These are phyloP conservation scores for Lepiota venenata DNA, from an alignment of 768 basidiomycete genomes.

Conservation along the genomic window DNA sequence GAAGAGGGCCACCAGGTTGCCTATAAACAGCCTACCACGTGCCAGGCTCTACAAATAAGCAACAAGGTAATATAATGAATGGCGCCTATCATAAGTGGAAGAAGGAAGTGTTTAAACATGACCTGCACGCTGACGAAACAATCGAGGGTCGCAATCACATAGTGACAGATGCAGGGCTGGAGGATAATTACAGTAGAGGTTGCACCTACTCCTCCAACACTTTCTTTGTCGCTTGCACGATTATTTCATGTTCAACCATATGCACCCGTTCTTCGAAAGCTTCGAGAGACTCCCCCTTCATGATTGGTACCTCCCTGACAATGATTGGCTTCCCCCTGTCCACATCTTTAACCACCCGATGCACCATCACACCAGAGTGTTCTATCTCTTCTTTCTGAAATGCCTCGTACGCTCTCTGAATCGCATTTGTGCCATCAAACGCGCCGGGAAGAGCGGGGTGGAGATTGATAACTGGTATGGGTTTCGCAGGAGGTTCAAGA, in stretches of 20 bases:
- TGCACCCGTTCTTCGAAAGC: constrained; percentile 79
- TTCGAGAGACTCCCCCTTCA: constrained; percentile 67
- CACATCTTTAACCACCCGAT: constrained; percentile 89
- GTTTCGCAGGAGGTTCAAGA: constrained; percentile 27
- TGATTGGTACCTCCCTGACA: constrained; percentile 73
- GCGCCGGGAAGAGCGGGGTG: constrained; percentile 94
- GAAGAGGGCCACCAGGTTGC: too few relatives aligned
- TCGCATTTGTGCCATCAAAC: constrained; percentile 95
- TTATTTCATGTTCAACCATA: constrained; percentile 81
- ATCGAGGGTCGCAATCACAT: neutral
- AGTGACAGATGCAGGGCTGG: neutral
- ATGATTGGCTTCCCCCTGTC: constrained; percentile 89
- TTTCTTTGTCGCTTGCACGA: constrained; percentile 80
- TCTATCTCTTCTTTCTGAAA: constrained; percentile 80
- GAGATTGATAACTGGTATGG: constrained; percentile 88
- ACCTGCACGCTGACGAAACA: too few relatives aligned
- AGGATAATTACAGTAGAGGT: neutral
- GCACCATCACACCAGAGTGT: constrained; percentile 87
- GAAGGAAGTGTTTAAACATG: neutral
- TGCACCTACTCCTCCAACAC: constrained; percentile 48
- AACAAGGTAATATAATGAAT: neutral
- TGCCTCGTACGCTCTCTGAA: constrained; percentile 86
- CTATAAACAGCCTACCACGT: neutral
- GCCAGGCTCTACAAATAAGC: neutral
- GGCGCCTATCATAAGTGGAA: neutral